Conservation (phyloP, 164 flowering plant genomes). For the Kalanchoe fedtschenkoi region DNA sequence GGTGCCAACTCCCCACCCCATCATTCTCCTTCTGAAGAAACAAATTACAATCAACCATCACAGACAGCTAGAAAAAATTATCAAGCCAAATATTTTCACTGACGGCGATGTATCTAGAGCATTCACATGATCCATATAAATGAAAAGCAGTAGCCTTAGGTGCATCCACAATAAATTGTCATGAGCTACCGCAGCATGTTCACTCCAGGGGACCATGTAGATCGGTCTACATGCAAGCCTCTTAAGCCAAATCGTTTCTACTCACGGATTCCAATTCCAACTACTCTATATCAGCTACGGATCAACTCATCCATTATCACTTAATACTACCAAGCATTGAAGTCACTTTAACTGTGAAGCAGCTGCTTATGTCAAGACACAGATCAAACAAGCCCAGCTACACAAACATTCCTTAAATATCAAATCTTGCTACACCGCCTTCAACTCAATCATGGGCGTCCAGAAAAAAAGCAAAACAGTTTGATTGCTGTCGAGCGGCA, state of each 20-base stretch:
- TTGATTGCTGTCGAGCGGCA: too few relatives aligned
- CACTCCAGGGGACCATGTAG: slow-evolving; percentile 21
- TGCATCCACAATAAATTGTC: slow-evolving; percentile 22
- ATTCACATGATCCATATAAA: slow-evolving; percentile 19
- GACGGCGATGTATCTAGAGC: slow-evolving; percentile 20
- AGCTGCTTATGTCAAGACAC: too few relatives aligned
- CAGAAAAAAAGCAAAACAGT: neutral
- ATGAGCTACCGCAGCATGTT: neutral
- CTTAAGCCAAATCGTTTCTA: neutral
- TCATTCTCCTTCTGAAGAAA: slow-evolving; percentile 42
- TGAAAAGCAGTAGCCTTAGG: slow-evolving; percentile 19
- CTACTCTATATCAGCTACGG: too few relatives aligned
- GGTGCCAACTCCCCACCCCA: slow-evolving; percentile 36
- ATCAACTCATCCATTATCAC: neutral
- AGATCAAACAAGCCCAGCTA: neutral
- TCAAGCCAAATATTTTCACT: slow-evolving; percentile 4
- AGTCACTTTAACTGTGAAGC: neutral
- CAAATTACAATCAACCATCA: neutral
- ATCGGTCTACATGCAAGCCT: neutral
- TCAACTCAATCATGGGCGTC: too few relatives aligned
- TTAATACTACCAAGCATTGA: neutral
- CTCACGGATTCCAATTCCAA: neutral
- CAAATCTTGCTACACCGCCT: too few relatives aligned
- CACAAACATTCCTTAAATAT: neutral
- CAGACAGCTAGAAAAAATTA: neutral